Evolutionary conservation across 1,139 yeast species (phyloP).

Genomic region (Geotrichum bryndzae): DNA sequence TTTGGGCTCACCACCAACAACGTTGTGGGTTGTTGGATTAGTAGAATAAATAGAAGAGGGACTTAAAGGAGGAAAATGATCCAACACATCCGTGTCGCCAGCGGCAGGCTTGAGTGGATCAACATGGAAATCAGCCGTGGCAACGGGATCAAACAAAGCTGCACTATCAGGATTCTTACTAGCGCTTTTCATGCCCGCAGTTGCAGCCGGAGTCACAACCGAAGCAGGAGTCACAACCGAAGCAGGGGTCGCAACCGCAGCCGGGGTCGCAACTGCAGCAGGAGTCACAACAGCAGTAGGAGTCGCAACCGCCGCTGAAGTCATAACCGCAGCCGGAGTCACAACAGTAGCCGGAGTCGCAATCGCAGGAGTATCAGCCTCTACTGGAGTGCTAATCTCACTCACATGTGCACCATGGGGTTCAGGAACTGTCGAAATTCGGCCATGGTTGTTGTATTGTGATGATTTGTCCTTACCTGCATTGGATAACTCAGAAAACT

Average conservation of each 20-base stretch:
- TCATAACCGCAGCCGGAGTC: too few relatives aligned
- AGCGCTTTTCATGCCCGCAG: neutral
- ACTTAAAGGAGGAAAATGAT: neutral
- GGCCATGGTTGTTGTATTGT: neutral
- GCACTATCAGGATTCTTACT: neutral
- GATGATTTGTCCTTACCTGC: neutral
- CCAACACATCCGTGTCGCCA: neutral
- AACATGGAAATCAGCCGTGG: neutral
- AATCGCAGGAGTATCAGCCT: conserved; percentile 18
- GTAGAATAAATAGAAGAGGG: neutral
- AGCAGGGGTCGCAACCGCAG: too few relatives aligned
- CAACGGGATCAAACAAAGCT: conserved; percentile 4
- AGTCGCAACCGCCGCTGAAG: too few relatives aligned
- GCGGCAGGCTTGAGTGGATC: conserved; percentile 2
- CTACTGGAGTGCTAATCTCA: neutral
- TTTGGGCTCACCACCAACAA: neutral
- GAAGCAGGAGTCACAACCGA: too few relatives aligned
- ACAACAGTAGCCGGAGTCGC: too few relatives aligned
- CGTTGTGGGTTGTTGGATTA: neutral
- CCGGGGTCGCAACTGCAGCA: too few relatives aligned
- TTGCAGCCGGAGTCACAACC: too few relatives aligned
- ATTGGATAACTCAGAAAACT: neutral
- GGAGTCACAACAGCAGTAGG: too few relatives aligned
- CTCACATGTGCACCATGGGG: neutral
- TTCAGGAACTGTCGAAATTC: neutral